These are phyloP conservation scores for Tolypocladium sp. DNA, from an alignment of 2,329 filamentous ascomycete species.

Conservation along the genomic window DNA sequence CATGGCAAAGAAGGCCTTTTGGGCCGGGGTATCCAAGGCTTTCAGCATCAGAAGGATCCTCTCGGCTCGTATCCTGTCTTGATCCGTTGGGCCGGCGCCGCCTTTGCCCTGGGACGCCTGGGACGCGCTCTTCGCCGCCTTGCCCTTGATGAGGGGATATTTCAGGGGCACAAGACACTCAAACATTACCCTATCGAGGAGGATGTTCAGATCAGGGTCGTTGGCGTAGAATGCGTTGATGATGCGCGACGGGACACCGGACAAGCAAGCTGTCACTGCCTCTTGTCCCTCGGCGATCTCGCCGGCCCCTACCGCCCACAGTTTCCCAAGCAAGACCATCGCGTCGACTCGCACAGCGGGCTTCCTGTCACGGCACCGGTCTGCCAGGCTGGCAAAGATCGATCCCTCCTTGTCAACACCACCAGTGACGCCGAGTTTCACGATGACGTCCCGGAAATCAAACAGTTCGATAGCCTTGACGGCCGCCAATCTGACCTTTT, in stretches of 20 bases:
- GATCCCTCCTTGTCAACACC: slow-evolving; percentile 69
- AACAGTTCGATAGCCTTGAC: slow-evolving; percentile 78
- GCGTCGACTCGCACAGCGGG: slow-evolving; percentile 74
- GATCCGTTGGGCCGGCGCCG: slow-evolving; percentile 44
- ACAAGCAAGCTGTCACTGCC: slow-evolving; percentile 62
- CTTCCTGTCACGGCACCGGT: slow-evolving; percentile 82
- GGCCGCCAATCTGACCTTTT: slow-evolving; percentile 84
- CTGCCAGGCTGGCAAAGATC: slow-evolving; percentile 71
- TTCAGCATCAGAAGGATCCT: slow-evolving; percentile 75
- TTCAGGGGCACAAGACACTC: slow-evolving; percentile 84
- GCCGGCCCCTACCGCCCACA: slow-evolving; percentile 89
- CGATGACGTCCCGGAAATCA: slow-evolving; percentile 68
- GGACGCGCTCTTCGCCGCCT: slow-evolving; percentile 51
- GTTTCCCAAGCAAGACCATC: slow-evolving; percentile 72
- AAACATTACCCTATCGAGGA: slow-evolving; percentile 77
- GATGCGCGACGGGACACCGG: slow-evolving; percentile 74
- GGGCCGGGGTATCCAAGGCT: slow-evolving; percentile 67
- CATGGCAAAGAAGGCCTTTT: slow-evolving; percentile 80
- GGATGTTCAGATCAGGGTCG: slow-evolving; percentile 73
- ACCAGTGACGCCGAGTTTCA: slow-evolving; percentile 70
- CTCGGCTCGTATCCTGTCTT: slow-evolving; percentile 72
- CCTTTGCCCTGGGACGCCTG: slow-evolving; percentile 38
- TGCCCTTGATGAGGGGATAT: slow-evolving; percentile 61
- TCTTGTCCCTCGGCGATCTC: slow-evolving; percentile 82
- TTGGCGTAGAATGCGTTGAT: slow-evolving; percentile 87